Base-by-base conservation (phyloP, 345 rosid species). In the Citropsis articulata region DNA sequence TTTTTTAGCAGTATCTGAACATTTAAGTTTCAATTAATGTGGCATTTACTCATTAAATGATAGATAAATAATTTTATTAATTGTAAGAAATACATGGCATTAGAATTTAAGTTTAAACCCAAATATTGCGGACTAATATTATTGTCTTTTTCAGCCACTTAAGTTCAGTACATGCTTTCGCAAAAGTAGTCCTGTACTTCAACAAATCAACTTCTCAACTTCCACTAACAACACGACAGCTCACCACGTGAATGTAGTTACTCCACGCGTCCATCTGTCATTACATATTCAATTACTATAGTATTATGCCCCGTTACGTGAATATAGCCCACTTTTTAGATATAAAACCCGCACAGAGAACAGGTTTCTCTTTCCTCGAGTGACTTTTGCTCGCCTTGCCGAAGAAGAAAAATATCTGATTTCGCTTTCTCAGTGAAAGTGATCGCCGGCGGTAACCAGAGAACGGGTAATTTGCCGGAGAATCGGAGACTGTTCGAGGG, bases 391-490 rank as follows among this genome's bases (percentile, higher is more conserved):
- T 50, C 21, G 1, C 66, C 63, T 74, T 19, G 8, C 42, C 62
- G 13, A 65, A 50, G 35, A n/a, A 4, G 27, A 4, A 27, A 40
- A 45, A 45, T 8, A 42, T 65, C 57, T 48, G 22, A 61, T 63
- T 75, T 45, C 16, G 45, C 69, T 75, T 31, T 65, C 75, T 24
- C n/a, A 12, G 65, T 59, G 66, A 73, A 35, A 73, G 35, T 59
- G 7, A 59, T 36, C n/a, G 66, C 75, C 71, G 63, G 61, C 71
- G 63, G 78, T 45, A 45, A 22, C 35, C 35, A 50, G 63, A n/a
- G 36, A 31, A 6, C 24, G 71, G 71, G 25, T 22, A 50, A 74
- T 35, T 35, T 24, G 64, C 33, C 62, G 63, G 78, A 48, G 48
- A 65, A 64, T 48, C 50, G 28, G 50, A 66, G 63, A 31, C 45